Conservation (phyloP, 495 filamentous ascomycete genomes). For the Podospora comata region DNA sequence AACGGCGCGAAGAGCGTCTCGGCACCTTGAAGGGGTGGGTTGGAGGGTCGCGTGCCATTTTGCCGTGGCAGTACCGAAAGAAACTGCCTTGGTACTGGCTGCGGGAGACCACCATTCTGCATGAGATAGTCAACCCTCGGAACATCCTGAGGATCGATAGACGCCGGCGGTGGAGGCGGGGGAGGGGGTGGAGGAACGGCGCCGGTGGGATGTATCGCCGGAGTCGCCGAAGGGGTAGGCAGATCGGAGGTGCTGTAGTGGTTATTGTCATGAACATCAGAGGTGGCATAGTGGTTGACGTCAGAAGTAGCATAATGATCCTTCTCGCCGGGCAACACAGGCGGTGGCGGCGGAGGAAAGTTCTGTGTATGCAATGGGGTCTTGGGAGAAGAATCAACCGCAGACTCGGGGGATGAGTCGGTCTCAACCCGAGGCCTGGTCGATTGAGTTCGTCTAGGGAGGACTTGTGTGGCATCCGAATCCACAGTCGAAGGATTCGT, state of each 20-base stretch:
- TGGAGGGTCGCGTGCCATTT: constrained; percentile 47
- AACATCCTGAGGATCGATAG: constrained; percentile 55
- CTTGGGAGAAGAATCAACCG: constrained; percentile 54
- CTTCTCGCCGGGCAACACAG: constrained; percentile 36
- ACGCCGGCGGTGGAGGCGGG: constrained; percentile 80
- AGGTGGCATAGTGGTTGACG: constrained; percentile 40
- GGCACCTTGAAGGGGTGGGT: constrained; percentile 55
- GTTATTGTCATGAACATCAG: constrained; percentile 21
- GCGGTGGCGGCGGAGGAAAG: constrained; percentile 45
- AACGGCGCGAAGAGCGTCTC: constrained; percentile 74
- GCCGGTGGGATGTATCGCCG: constrained; percentile 24
- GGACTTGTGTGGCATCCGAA: constrained; percentile 59
- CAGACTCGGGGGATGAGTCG: constrained; percentile 47
- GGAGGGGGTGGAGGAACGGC: constrained; percentile 57
- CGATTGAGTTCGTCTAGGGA: constrained; percentile 54
- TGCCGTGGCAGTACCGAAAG: constrained; percentile 53
- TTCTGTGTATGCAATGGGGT: constrained; percentile 55
- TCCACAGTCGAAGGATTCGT: constrained; percentile 29
- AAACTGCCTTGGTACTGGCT: constrained; percentile 62
- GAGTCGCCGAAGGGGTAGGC: constrained; percentile 41
- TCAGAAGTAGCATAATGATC: constrained; percentile 27
- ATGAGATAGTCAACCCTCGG: constrained; percentile 88
- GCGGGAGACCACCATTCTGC: constrained; percentile 74
- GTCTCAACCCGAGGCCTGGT: constrained; percentile 33
- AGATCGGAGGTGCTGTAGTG: constrained; percentile 30